Evolutionary conservation across 169 alveolate genomes (phyloP).

Genomic region (Babesia bovis): DNA sequence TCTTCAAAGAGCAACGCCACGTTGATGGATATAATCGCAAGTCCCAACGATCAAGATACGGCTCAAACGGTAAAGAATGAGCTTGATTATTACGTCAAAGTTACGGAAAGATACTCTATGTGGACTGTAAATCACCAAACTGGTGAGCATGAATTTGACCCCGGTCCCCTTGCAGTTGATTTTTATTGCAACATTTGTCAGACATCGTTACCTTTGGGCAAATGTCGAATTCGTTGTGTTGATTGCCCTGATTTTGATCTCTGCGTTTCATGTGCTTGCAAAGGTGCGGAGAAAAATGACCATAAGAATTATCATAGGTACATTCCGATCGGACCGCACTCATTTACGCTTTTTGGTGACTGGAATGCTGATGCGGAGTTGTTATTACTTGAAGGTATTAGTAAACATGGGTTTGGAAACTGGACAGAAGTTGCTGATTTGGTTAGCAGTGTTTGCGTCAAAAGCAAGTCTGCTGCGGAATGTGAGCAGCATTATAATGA

Average conservation of each 20-base stretch:
- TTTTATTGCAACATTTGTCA: constrained; percentile 62
- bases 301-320: constrained; percentile 75
- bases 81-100: neutral
- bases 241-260: constrained; percentile 83
- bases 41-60: no score
- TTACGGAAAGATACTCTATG: constrained; percentile 3
- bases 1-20: no score
- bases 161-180: constrained; percentile 60
- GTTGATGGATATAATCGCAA: no score
- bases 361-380: constrained; percentile 88
- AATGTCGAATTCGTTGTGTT: constrained; percentile 74
- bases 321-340: constrained; percentile 81
- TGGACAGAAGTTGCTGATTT: constrained; percentile 75
- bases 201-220: constrained; percentile 49
- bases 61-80: neutral
- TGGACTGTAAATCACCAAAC: constrained; percentile 34
- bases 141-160: constrained; percentile 55
- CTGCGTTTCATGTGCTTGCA: constrained; percentile 80
- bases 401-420: constrained; percentile 85
- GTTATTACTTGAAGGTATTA: constrained; percentile 81
- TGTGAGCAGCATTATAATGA: constrained; percentile 75
- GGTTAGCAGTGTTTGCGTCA: constrained; percentile 48
- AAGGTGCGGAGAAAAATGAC: constrained; percentile 56
- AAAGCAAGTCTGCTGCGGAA: constrained; percentile 64
- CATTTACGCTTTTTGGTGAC: constrained; percentile 71